These are phyloP conservation scores for Aotearoamyces nothofagi DNA, from an alignment of 2,329 filamentous ascomycete species.

Conservation along the genomic window DNA sequence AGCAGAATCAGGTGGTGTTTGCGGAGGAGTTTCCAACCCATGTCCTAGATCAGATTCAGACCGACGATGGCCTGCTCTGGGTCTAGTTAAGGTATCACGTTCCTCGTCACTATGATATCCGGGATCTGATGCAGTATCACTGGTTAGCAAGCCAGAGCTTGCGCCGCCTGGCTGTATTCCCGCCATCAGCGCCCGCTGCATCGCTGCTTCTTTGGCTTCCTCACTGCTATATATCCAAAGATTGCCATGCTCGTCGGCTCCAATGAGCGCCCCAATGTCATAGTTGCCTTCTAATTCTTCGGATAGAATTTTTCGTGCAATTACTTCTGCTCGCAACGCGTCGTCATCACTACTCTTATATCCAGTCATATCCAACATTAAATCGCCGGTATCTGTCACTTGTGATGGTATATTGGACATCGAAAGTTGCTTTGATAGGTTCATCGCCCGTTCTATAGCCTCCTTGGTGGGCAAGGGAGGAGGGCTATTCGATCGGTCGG, in stretches of 20 bases:
- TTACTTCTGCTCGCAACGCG: conserved; percentile 77
- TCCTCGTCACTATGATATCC: conserved; percentile 86
- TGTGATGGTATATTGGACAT: conserved; percentile 84
- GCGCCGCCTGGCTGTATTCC: conserved; percentile 28
- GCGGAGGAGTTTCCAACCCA: conserved; percentile 46
- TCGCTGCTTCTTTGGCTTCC: conserved; percentile 82
- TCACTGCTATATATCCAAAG: conserved; percentile 99
- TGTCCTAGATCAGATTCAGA: conserved; percentile 52
- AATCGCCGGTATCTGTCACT: conserved; percentile 81
- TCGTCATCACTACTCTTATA: conserved; percentile 94
- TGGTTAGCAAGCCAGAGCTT: conserved; percentile 8
- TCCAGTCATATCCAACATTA: conserved; percentile 96
- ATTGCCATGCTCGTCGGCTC: conserved; percentile 88
- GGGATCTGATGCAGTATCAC: conserved; percentile 75
- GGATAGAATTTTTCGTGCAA: conserved; percentile 80
- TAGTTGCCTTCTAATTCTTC: conserved; percentile 92
- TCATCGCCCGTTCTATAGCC: conserved; percentile 69
- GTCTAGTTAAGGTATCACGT: conserved; percentile 39
- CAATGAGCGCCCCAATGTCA: conserved; percentile 89
- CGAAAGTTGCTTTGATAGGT: conserved; percentile 74
- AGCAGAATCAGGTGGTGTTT: conserved; percentile 52
- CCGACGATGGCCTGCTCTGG: conserved; percentile 32
- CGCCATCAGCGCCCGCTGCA: conserved; percentile 40
- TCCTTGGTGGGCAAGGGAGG: conserved; percentile 57
- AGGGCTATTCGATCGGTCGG: conserved; percentile 59